phyloP scores from a whole-genome alignment of 805 yeast species.

The Yarrowia deformans region DNA sequence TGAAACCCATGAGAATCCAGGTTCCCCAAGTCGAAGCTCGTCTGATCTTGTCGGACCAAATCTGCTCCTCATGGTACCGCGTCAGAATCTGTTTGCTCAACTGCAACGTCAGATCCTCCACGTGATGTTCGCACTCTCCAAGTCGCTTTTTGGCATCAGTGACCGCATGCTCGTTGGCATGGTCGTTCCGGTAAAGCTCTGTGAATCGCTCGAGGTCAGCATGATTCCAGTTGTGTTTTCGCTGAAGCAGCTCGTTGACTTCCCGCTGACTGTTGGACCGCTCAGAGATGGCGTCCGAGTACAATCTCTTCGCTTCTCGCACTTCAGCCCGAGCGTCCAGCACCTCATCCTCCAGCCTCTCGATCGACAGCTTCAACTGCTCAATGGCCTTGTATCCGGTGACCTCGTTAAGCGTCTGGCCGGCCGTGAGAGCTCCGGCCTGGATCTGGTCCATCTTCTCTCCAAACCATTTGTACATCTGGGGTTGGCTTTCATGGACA shows the following conservation, averaged over 20 bases:
- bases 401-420: slow-evolving; percentile 78
- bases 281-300: slow-evolving; percentile 66
- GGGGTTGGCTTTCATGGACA: slow-evolving; percentile 21
- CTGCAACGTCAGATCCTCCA: slow-evolving; percentile 72
- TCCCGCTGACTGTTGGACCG: slow-evolving; percentile 80
- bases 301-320: slow-evolving; percentile 57
- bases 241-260: slow-evolving; percentile 83
- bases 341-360: slow-evolving; percentile 60
- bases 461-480: slow-evolving; percentile 44
- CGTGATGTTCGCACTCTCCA: slow-evolving; percentile 62
- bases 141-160: slow-evolving; percentile 58
- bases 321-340: slow-evolving; percentile 59
- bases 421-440: slow-evolving; percentile 49
- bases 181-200: slow-evolving; percentile 78
- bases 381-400: slow-evolving; percentile 91
- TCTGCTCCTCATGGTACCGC: slow-evolving; percentile 94
- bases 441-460: slow-evolving; percentile 50
- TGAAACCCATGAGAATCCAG: slow-evolving; percentile 84
- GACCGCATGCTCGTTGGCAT: slow-evolving; percentile 70
- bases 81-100: slow-evolving; percentile 80
- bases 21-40: slow-evolving; percentile 98
- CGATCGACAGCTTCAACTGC: slow-evolving; percentile 68
- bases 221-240: slow-evolving; percentile 84
- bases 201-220: slow-evolving; percentile 86
- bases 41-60: slow-evolving; percentile 97